Evolutionary conservation across 1,284 basidiomycete species (phyloP), one percentile per base, ranked within the genome.

Genomic region (Paramarasmius palmivorus): DNA sequence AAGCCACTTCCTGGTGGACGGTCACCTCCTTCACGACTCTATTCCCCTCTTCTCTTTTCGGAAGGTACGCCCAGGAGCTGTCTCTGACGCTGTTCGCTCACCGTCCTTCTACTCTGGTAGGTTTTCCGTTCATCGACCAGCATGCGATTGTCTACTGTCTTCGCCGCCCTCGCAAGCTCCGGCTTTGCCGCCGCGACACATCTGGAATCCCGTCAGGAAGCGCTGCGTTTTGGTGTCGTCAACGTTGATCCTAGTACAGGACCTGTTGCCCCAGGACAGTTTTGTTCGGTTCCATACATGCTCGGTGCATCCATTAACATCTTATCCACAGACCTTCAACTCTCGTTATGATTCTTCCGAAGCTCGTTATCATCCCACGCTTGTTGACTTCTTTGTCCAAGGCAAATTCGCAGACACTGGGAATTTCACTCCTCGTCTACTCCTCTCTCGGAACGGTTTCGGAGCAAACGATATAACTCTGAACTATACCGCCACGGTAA

Each of bases 351-450:
- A 46, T 32, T 23, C 44, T 15, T 10, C 44, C 44, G 32, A 23
- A 6, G 44, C 44, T 29, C 44, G 23, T 15, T n/a, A 8, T 14
- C 44, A 46, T 7, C 44, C 44, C 29, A 9, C n/a, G 22, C n/a
- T n/a, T 26, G 44, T 46, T 8, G 44, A 46, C 25, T 46, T 46
- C 44, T 17, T 9, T 26, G n/a, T 46, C 12, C 44, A 46, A 29
- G 44, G 44, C 7, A 46, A 29, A 19, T 46, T 46, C 15, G 22
- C 29, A 32, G 29, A 26, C 44, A 46, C 25, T 29, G 44, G 44
- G 32, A 46, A 46, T 32, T 12, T 17, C 17, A 46, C 44, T 29
- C 44, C 44, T 5, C 23, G 19, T 8, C 32, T 46, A 26, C 7
- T 46, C 4, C 44, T 46, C 19, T 46, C 44, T 15, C 44, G 44